phyloP scores from a whole-genome alignment of 202 grass and related monocot species.

The Digitaria exilis region DNA sequence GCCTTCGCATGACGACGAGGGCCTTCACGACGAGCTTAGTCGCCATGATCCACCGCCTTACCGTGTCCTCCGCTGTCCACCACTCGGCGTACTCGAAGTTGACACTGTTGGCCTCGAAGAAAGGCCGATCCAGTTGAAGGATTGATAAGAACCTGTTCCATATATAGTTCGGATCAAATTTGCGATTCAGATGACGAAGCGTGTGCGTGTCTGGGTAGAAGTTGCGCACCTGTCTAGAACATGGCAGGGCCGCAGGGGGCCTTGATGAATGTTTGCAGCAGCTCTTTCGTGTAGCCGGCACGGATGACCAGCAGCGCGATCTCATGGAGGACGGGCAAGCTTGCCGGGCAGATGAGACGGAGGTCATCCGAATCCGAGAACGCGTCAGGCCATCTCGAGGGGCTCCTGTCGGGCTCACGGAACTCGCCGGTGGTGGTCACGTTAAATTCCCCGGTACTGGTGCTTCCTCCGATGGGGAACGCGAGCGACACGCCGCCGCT shows the following conservation, averaged over 20 bases:
- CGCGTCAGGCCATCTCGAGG: neutral
- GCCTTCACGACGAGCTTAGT: slow-evolving; percentile 26
- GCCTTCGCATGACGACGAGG: slow-evolving; percentile 32
- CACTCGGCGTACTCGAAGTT: slow-evolving; percentile 41
- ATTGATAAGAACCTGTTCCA: slow-evolving; percentile 35
- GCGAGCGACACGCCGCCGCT: neutral
- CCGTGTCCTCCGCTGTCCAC: slow-evolving; percentile 38
- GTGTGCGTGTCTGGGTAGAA: neutral
- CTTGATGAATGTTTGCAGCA: slow-evolving; percentile 11
- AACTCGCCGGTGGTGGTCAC: neutral
- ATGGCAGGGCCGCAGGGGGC: slow-evolving; percentile 33
- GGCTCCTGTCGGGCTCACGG: neutral
- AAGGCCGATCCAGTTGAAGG: neutral
- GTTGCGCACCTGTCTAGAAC: slow-evolving; percentile 30
- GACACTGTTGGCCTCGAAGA: neutral
- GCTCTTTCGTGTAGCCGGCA: slow-evolving; percentile 19
- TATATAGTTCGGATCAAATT: neutral
- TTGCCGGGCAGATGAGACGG: slow-evolving; percentile 18
- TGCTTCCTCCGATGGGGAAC: neutral
- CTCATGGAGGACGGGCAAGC: slow-evolving; percentile 33
- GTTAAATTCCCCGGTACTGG: neutral
- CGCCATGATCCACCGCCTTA: slow-evolving; percentile 38
- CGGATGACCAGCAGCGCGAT: slow-evolving; percentile 24
- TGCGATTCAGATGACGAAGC: neutral
- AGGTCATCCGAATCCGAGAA: slow-evolving; percentile 3